Base-by-base conservation (phyloP, 495 filamentous ascomycete species). In the Evansstolkia leycettana region DNA sequence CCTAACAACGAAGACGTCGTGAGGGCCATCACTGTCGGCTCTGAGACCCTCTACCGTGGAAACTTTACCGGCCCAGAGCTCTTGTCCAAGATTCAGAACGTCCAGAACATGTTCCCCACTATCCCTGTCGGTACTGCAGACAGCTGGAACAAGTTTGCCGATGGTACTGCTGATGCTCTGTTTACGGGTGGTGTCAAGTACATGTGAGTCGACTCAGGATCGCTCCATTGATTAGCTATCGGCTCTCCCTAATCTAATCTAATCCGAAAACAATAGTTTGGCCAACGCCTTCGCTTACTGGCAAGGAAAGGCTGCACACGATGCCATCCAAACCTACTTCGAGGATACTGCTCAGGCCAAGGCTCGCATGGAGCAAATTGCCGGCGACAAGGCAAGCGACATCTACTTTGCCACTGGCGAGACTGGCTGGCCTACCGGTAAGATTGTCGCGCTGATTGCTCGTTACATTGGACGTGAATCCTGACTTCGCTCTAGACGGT, bases 221-320 rank as follows among this genome's bases (percentile, higher is more conserved):
- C 9, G 9, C 20, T 9, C 20, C 20, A 4, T 5, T 23, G 20
- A 4, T 5, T 23, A 9, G 5, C 20, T 9, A 23, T 23, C 20
- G 20, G n/a, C n/a, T 23, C 20, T 23, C 20, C 5, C 20, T 23
- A 23, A 23, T 9, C 5, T 23, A 5, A 23, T 23, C 9, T 4
- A 9, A 14, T 19, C 12, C 31, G 19, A 23, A 17, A 13, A 7
- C 3, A 2, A 16, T 45, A 72, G 69, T 30, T 62, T 89, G 24
- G 70, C 70, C 52, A 89, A 89, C 47, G 83, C 78, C n/a, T 89
- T 89, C 51, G 74, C 76, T 20, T 89, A 85, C 70, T 87, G 83
- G 83, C 83, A 89, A 53, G 77, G 71, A 26, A 69, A 74, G 45
- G 56, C 61, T 7, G 69, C 75, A 37, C 55, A 60, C 43, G 75